Evolutionary conservation across 768 basidiomycete genomes (phyloP).

Genomic region (Pleurotus djamor): DNA sequence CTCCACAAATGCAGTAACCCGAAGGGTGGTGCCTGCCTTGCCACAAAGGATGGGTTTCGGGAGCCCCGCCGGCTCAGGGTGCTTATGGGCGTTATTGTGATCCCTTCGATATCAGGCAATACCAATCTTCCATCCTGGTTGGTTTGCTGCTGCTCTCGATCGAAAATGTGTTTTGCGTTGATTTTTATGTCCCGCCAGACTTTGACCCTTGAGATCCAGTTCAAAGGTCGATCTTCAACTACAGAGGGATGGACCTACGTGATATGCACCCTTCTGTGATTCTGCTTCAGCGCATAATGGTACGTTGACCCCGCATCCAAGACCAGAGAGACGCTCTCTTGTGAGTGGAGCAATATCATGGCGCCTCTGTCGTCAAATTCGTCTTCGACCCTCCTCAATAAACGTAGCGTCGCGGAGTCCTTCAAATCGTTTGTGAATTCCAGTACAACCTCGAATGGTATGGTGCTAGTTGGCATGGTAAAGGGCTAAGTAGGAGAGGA

Average conservation of each 20-base stretch:
- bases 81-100: not conserved
- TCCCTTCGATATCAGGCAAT: not conserved
- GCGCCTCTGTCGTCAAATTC: conserved; percentile 22
- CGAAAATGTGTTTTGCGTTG: conserved; percentile 23
- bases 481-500: conserved; percentile 2
- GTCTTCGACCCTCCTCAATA: conserved; percentile 25
- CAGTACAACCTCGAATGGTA: conserved; percentile 51
- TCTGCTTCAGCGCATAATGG: conserved; percentile 42
- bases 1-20: too few species aligned
- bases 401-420: conserved; percentile 35
- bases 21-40: not conserved
- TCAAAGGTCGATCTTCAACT: not conserved
- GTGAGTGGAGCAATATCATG: conserved; percentile 32
- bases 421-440: conserved; percentile 48
- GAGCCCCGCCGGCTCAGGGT: not conserved
- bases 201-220: conserved; percentile 29
- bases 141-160: not conserved
- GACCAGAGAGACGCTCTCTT: conserved; percentile 43
- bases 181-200: conserved; percentile 43
- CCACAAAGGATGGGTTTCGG: not conserved
- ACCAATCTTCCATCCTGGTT: not conserved
- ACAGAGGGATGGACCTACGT: conserved; percentile 33
- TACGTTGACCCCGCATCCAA: conserved; percentile 47
- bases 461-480: conserved; percentile 45
- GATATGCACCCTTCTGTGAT: conserved; percentile 34